A percentile compares a stretch with the other conserved stretches of the same genome.
phyloP scores from a whole-genome alignment of 2,329 filamentous ascomycete species.

The Arthrobotrys sphaeroides region DNA sequence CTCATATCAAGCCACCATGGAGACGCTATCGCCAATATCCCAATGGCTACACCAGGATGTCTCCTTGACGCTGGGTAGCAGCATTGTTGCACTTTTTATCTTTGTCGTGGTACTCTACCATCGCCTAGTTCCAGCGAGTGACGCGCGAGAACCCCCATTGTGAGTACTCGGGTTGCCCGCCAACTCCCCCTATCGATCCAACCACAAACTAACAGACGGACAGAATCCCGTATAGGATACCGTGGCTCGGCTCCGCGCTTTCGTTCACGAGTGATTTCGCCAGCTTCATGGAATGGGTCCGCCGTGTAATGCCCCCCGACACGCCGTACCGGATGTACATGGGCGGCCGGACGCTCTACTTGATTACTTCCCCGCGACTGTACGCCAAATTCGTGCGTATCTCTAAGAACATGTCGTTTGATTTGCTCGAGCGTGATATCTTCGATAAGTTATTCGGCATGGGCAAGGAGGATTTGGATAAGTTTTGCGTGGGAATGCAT shows the following conservation, averaged over 20 bases:
- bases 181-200: neutral
- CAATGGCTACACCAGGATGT: slow-evolving; percentile 25
- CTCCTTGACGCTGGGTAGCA: slow-evolving; percentile 21
- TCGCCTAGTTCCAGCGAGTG: neutral
- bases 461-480: slow-evolving; percentile 18
- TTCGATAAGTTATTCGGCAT: slow-evolving; percentile 40
- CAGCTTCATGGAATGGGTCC: slow-evolving; percentile 34
- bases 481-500: slow-evolving; percentile 37
- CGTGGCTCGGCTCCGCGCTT: slow-evolving; percentile 43
- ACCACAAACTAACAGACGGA: neutral
- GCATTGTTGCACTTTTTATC: slow-evolving; percentile 10
- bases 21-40: neutral
- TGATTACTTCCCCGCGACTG: slow-evolving; percentile 33
- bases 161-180: neutral
- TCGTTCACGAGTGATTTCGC: slow-evolving; percentile 31
- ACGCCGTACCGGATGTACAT: slow-evolving; percentile 21
- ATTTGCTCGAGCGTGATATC: slow-evolving; percentile 38
- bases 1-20: neutral
- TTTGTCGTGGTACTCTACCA: slow-evolving; percentile 19
- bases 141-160: slow-evolving; percentile 37
- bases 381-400: slow-evolving; percentile 40
- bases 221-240: slow-evolving; percentile 40
- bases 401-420: slow-evolving; percentile 41
- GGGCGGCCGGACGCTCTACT: slow-evolving; percentile 34
- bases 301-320: slow-evolving; percentile 27